phyloP scores from a whole-genome alignment of 768 basidiomycete species.

The Kwoniella dejecticola region DNA sequence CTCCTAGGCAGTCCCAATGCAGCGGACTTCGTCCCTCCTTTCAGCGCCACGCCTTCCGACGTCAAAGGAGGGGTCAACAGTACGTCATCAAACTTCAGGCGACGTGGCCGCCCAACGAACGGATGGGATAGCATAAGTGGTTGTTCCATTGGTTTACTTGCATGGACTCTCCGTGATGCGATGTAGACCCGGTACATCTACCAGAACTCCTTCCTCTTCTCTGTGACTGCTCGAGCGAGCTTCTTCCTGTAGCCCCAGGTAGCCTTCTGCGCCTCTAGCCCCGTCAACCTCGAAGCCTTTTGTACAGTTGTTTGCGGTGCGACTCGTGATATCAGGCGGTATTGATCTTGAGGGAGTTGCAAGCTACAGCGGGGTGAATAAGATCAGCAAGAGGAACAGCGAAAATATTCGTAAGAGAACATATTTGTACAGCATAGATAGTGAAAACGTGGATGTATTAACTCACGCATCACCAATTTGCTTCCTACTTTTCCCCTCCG shows the following conservation, averaged over 20 bases:
- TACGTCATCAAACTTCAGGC: too few species aligned
- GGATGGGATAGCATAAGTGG: too few species aligned
- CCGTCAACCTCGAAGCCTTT: slow-evolving; percentile 18
- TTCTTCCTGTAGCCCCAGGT: slow-evolving; percentile 51
- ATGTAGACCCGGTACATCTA: too few species aligned
- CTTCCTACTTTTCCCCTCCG: slow-evolving; percentile 35
- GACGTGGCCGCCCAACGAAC: too few species aligned
- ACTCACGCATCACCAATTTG: slow-evolving; percentile 46
- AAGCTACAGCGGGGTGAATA: slow-evolving; percentile 10
- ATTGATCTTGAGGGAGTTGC: slow-evolving; percentile 28
- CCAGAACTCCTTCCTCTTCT: slow-evolving; percentile 51
- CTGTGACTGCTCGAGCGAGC: slow-evolving; percentile 40
- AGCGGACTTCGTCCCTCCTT: too few species aligned
- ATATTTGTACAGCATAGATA: too few species aligned
- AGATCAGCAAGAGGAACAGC: not conserved
- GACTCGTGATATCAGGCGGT: slow-evolving; percentile 38
- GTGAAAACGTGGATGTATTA: not conserved
- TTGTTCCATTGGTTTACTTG: too few species aligned
- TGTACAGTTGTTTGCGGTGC: slow-evolving; percentile 38
- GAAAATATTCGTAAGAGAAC: too few species aligned
- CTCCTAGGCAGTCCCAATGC: too few species aligned
- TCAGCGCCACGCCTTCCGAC: too few species aligned
- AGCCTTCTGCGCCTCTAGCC: slow-evolving; percentile 26
- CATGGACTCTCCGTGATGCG: too few species aligned
- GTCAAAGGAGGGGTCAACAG: too few species aligned